phyloP scores from a whole-genome alignment of 2,329 filamentous ascomycete species.

The Clathrospora elynae region DNA sequence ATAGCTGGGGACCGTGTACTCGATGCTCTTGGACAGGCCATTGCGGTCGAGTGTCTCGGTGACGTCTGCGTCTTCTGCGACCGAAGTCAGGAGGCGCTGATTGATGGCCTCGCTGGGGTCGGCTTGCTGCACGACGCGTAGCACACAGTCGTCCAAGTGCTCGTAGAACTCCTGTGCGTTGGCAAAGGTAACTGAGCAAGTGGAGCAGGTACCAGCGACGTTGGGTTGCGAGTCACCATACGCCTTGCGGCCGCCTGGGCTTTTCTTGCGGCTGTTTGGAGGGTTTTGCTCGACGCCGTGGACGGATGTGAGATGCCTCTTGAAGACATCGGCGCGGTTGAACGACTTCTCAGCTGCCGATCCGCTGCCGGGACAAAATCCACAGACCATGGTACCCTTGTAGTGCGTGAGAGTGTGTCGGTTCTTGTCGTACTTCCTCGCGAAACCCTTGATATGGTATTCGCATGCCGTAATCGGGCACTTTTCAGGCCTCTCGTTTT shows the following conservation, averaged over 20 bases:
- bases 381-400: constrained; percentile 96
- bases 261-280: constrained; percentile 85
- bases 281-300: constrained; percentile 92
- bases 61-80: constrained; percentile 49
- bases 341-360: constrained; percentile 92
- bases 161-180: constrained; percentile 97
- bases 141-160: constrained; percentile 77
- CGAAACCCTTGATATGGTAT: constrained; percentile 90
- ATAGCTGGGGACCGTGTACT: constrained; percentile 51
- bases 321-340: constrained; percentile 94
- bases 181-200: constrained; percentile 81
- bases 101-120: constrained; percentile 52
- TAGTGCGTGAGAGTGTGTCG: constrained; percentile 92
- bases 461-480: constrained; percentile 92
- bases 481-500: constrained; percentile 88
- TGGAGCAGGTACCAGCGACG: constrained; percentile 86
- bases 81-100: constrained; percentile 48
- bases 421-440: constrained; percentile 96
- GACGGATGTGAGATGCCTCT: constrained; percentile 86
- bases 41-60: constrained; percentile 49
- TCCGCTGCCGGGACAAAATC: constrained; percentile 88
- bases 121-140: constrained; percentile 61
- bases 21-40: constrained; percentile 51
- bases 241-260: constrained; percentile 63
- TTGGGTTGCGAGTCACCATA: constrained; percentile 66